phyloP scores from a whole-genome alignment of 1,139 yeast genomes.

The Eremothecium coryli region DNA sequence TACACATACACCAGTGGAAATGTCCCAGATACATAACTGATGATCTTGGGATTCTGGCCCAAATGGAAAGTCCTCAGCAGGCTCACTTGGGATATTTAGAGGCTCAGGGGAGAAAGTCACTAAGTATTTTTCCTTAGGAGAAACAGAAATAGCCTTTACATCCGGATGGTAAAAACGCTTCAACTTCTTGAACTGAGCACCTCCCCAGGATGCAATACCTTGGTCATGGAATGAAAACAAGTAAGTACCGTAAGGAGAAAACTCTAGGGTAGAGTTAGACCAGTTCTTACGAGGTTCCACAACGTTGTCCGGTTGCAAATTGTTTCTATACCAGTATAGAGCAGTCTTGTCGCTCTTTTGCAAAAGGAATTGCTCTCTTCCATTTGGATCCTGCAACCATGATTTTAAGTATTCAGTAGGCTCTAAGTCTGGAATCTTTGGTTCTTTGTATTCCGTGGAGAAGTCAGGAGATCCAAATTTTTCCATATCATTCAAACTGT shows the following conservation, averaged over 20 bases:
- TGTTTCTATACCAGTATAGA: constrained; percentile 78
- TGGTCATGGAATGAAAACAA: constrained; percentile 84
- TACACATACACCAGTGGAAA: constrained; percentile 71
- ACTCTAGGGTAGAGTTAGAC: constrained; percentile 73
- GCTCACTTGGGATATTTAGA: constrained; percentile 57
- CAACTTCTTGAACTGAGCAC: constrained; percentile 63
- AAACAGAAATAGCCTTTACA: constrained; percentile 82
- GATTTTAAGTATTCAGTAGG: constrained; percentile 74
- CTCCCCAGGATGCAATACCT: constrained; percentile 97
- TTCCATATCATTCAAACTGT: constrained; percentile 77
- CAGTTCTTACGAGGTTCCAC: constrained; percentile 74
- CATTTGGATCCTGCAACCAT: constrained; percentile 84
- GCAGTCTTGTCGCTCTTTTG: constrained; percentile 78
- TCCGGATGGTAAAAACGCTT: constrained; percentile 81
- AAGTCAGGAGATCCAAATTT: constrained; percentile 66
- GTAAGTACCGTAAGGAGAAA: constrained; percentile 91
- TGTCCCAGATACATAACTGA: constrained; percentile 89
- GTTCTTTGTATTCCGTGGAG: constrained; percentile 57
- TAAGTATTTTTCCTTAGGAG: constrained; percentile 84
- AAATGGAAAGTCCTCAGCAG: constrained; percentile 66
- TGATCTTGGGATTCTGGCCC: constrained; percentile 87
- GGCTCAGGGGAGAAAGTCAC: constrained; percentile 89
- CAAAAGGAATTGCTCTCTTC: constrained; percentile 82
- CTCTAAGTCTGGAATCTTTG: constrained; percentile 59
- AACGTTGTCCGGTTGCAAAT: constrained; percentile 65